phyloP scores from a whole-genome alignment of 2,329 filamentous ascomycete genomes.

The Aspergillus piperis region DNA sequence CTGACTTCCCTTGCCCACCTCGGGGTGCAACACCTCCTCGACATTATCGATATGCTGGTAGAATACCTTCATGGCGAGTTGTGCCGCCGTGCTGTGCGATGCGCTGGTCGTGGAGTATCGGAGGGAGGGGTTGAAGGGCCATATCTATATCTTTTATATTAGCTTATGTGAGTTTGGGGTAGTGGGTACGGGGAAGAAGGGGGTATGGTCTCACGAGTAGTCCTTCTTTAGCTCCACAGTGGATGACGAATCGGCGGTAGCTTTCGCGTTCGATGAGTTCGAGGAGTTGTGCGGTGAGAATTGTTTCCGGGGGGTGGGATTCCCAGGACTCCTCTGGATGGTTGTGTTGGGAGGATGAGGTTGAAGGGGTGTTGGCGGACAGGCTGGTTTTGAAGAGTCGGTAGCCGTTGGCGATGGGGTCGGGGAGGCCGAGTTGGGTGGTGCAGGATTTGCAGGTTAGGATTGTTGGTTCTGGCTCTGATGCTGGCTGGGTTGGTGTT shows the following conservation, averaged over 20 bases:
- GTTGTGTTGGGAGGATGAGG: too few relatives aligned
- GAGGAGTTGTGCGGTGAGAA: conserved; percentile 58
- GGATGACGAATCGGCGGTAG: conserved; percentile 57
- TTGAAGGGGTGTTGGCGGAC: conserved; percentile 13
- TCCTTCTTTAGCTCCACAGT: conserved; percentile 35
- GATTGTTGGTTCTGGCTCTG: conserved; percentile 25
- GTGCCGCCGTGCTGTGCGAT: conserved; percentile 33
- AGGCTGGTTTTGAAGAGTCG: conserved; percentile 55
- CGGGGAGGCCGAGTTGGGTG: conserved; percentile 42
- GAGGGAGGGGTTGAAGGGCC: conserved; percentile 63
- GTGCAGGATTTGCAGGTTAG: conserved; percentile 36
- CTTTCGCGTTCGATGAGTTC: conserved; percentile 58
- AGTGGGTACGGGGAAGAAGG: too few relatives aligned
- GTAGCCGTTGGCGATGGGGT: conserved; percentile 46
- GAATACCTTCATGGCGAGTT: conserved; percentile 60
- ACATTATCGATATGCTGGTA: conserved; percentile 46
- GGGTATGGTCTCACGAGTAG: too few relatives aligned
- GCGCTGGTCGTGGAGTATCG: conserved; percentile 54
- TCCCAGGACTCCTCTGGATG: conserved; percentile 13
- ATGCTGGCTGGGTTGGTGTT: conserved; percentile 6
- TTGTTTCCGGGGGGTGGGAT: conserved; percentile 36
- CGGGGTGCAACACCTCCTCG: conserved; percentile 38
- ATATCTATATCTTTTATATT: conserved; percentile 42
- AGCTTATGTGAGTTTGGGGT: too few relatives aligned
- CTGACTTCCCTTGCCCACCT: conserved; percentile 39